Conservation (phyloP, 192 early-diverging fungal genomes). For the Linderina pennispora region DNA sequence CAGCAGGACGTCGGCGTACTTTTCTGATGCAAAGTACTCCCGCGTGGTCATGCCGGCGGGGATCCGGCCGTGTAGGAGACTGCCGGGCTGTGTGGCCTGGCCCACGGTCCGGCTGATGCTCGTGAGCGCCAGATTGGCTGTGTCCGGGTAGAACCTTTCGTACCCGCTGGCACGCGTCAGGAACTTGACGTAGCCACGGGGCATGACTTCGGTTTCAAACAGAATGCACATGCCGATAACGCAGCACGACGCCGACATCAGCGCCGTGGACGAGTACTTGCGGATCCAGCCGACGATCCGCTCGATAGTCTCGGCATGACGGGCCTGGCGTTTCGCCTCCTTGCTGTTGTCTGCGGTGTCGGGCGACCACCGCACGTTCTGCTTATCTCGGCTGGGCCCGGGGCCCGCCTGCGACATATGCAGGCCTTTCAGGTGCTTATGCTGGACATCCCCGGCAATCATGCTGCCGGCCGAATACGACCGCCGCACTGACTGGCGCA, state of each 20-base stretch:
- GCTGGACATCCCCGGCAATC: neutral
- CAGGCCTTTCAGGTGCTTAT: neutral
- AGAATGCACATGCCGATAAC: slow-evolving; percentile 47
- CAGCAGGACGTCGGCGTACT: slow-evolving; percentile 50
- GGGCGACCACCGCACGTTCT: slow-evolving; percentile 11
- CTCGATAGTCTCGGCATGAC: neutral
- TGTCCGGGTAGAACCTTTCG: slow-evolving; percentile 18
- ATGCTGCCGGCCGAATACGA: slow-evolving; percentile 13
- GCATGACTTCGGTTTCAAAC: slow-evolving; percentile 52
- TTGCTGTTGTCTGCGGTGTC: slow-evolving; percentile 8
- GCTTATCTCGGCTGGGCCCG: neutral
- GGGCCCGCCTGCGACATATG: neutral
- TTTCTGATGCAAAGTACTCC: slow-evolving; percentile 48
- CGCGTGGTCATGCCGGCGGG: slow-evolving; percentile 48
- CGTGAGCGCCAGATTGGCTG: slow-evolving; percentile 5
- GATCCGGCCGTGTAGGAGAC: slow-evolving; percentile 1
- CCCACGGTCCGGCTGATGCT: slow-evolving; percentile 7
- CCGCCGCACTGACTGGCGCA: slow-evolving; percentile 25
- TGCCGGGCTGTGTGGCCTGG: neutral
- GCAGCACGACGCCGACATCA: slow-evolving; percentile 20
- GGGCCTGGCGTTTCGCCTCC: slow-evolving; percentile 4
- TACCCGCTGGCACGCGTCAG: slow-evolving; percentile 37
- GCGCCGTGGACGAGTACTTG: slow-evolving; percentile 21
- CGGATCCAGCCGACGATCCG: slow-evolving; percentile 3
- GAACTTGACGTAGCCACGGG: slow-evolving; percentile 53